Base-by-base conservation (phyloP, 352 stramenopile genomes). In the Phytophthora lateralis region DNA sequence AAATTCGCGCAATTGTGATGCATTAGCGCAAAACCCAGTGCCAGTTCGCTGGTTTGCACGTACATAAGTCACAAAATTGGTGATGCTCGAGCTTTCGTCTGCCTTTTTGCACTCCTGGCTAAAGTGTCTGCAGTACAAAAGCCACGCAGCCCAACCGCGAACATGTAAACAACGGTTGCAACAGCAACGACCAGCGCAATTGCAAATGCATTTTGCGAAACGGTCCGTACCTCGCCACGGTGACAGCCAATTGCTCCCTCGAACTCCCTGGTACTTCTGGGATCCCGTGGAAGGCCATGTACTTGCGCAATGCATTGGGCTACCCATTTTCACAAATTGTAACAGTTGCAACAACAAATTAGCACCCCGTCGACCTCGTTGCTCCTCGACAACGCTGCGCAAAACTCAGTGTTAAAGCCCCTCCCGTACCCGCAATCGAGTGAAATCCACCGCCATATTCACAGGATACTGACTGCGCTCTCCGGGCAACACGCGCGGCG, bases 61-160 rank as follows among this genome's bases (percentile, higher is more conserved):
- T 73, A 93, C 85, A 30, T 88, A 93, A 39, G 71, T 68, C 26
- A 91, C 60, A 21, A 92, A 92, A 18, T 77, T 84, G 30, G 75
- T 53, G 38, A 93, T 91, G 39, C 74, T 89, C 14, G 63, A 65
- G 27, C 71, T 63, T 66, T 93, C 85, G 38, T 93, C 79, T 4
- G 78, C 60, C 21, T 69, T 73, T 42, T 87, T 75, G 63, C 82
- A 87, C 41, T 78, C 77, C n/a, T 89, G 64, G 15, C 75, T 78
- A 55, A 91, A 91, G 62, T 91, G 84, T 27, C 83, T 90, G 49
- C 18, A 14, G 29, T 44, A 38, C 14, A 59, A 71, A 60, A 48
- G 38, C 9, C n/a, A 18, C 17, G 10, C n/a, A 43, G 24, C 5
- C 37, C 37, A 24, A 24, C 21, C 21, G 26, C 26, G 6, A 30